Conservation (phyloP, 441 rosid genomes). For the Populus hybrid region DNA sequence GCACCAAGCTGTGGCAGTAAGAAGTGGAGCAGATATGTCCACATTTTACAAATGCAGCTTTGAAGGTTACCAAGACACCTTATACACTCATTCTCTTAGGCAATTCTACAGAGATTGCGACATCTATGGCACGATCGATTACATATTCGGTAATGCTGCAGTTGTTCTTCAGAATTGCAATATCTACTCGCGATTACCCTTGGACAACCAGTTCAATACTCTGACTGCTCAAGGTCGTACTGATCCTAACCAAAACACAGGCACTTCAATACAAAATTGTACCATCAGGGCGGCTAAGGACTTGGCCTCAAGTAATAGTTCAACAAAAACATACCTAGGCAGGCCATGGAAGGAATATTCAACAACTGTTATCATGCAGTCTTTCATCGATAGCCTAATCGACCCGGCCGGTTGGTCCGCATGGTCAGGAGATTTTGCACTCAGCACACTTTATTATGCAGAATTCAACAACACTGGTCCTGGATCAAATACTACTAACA, state of each 20-base stretch:
- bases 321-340: conserved; percentile 50
- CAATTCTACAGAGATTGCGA: conserved; percentile 76
- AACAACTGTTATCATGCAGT: conserved; percentile 54
- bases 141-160: conserved; percentile 80
- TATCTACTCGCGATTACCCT: conserved; percentile 49
- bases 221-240: conserved; percentile 79
- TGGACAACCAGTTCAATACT: conserved; percentile 54
- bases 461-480: conserved; percentile 55
- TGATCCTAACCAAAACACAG: conserved; percentile 75
- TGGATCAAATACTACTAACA: conserved; percentile 38
- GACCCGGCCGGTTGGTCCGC: conserved; percentile 59
- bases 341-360: conserved; percentile 77
- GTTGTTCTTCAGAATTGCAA: conserved; percentile 69
- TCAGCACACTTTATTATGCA: conserved; percentile 51
- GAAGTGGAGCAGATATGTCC: conserved; percentile 65
- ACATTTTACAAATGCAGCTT: conserved; percentile 70
- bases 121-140: conserved; percentile 72
- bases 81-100: conserved; percentile 59
- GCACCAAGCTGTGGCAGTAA: conserved; percentile 65
- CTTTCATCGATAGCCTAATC: conserved; percentile 38
- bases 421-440: conserved; percentile 52
- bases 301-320: conserved; percentile 34
- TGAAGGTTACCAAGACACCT: conserved; percentile 76
- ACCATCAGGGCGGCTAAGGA: conserved; percentile 48
- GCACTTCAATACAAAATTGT: conserved; percentile 64